Conservation (phyloP, 2,329 filamentous ascomycete species). For the Fusarium sp. region DNA sequence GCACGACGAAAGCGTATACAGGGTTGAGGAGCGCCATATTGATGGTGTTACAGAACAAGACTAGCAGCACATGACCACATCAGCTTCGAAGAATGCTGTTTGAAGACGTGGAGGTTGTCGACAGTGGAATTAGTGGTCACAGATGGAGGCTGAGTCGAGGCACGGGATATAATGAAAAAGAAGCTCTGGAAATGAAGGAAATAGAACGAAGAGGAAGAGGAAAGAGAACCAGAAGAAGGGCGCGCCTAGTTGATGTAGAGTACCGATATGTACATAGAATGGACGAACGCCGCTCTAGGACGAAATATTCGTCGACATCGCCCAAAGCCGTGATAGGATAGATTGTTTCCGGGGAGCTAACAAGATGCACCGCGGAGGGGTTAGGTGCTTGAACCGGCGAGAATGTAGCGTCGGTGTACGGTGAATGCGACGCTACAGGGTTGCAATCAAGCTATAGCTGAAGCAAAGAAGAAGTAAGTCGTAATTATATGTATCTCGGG, state of each 20-base stretch:
- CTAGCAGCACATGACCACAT: constrained; percentile 41
- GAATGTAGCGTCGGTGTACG: constrained; percentile 9
- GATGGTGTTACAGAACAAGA: constrained; percentile 25
- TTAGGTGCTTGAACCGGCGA: constrained; percentile 7
- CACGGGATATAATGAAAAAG: background rate
- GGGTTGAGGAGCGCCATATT: constrained; percentile 67
- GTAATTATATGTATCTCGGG: background rate
- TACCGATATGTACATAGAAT: constrained; percentile 15
- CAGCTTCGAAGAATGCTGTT: constrained; percentile 4
- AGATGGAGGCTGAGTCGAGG: background rate
- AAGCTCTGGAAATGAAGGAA: background rate
- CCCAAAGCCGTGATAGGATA: constrained; percentile 28
- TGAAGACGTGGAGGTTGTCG: constrained; percentile 13
- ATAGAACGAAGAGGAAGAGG: constrained; percentile 2
- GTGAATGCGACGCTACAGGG: constrained; percentile 21
- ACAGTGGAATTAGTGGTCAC: constrained; percentile 10
- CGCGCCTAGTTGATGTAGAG: constrained; percentile 19
- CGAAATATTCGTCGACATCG: constrained; percentile 17
- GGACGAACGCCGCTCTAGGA: constrained; percentile 18
- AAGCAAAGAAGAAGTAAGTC: constrained; percentile 6
- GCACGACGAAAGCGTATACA: constrained; percentile 68
- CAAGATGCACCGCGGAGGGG: constrained; percentile 24
- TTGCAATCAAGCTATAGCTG: constrained; percentile 11
- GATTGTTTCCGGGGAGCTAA: constrained; percentile 24
- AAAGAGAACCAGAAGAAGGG: constrained; percentile 5